Conservation (phyloP, 192 early-diverging fungal genomes). For the Coemansia sp. region DNA sequence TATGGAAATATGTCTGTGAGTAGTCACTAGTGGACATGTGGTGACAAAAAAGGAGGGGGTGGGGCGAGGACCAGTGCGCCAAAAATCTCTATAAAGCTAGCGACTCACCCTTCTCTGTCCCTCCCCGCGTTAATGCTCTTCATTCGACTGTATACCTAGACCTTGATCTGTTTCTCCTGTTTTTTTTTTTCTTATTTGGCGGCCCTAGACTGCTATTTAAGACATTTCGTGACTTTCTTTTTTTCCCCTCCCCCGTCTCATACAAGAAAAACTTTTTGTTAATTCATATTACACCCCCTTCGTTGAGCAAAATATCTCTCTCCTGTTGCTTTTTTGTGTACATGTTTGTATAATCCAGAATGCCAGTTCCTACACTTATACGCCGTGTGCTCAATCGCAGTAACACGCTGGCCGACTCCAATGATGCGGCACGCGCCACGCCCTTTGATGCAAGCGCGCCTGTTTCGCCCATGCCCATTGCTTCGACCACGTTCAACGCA, state of each 20-base stretch:
- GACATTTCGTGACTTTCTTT: background rate
- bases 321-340: background rate
- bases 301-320: background rate
- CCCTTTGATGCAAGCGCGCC: background rate
- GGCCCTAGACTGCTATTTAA: slow-evolving; percentile 2
- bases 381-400: slow-evolving; percentile 40
- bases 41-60: background rate
- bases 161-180: background rate
- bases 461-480: slow-evolving; percentile 8
- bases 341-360: background rate
- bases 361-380: slow-evolving; percentile 36
- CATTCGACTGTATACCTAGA: background rate
- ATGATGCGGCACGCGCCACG: background rate
- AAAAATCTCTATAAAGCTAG: background rate
- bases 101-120: background rate
- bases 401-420: slow-evolving; percentile 10
- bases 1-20: background rate
- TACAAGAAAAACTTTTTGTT: background rate
- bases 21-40: background rate
- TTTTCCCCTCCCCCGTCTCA: background rate
- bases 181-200: background rate
- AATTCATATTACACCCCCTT: background rate
- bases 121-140: background rate
- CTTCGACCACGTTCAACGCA: background rate
- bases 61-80: background rate